phyloP scores from a whole-genome alignment of 2,329 filamentous ascomycete species.

The Onygenales sp. region DNA sequence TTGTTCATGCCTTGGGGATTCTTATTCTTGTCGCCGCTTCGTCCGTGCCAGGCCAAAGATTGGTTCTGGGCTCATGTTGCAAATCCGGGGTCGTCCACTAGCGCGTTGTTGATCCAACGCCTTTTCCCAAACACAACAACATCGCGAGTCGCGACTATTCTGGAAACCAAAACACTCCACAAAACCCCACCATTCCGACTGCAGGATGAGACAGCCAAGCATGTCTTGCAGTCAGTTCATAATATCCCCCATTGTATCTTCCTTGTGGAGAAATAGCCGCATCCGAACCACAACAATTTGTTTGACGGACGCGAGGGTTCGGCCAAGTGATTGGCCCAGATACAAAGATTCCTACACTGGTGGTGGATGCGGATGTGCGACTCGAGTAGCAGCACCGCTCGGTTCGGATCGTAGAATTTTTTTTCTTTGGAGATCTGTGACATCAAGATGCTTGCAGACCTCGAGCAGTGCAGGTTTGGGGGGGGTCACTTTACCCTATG shows the following conservation, averaged over 20 bases:
- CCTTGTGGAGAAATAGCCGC: neutral
- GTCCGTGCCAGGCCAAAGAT: too few relatives aligned
- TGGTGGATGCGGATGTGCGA: too few relatives aligned
- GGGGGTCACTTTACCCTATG: too few relatives aligned
- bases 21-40: too few relatives aligned
- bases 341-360: neutral
- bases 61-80: neutral
- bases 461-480: too few relatives aligned
- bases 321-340: conserved; percentile 8
- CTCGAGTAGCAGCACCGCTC: too few relatives aligned
- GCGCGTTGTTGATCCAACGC: neutral
- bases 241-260: neutral
- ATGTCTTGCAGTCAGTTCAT: neutral
- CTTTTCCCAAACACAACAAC: neutral
- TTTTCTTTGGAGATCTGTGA: too few relatives aligned
- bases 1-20: neutral
- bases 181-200: neutral
- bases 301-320: conserved; percentile 11
- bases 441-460: too few relatives aligned
- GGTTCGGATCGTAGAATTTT: too few relatives aligned
- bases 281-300: neutral
- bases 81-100: neutral
- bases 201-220: neutral
- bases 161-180: neutral
- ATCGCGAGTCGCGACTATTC: neutral